Base-by-base conservation (phyloP, 495 filamentous ascomycete genomes). In the Oidiodendron maius region DNA sequence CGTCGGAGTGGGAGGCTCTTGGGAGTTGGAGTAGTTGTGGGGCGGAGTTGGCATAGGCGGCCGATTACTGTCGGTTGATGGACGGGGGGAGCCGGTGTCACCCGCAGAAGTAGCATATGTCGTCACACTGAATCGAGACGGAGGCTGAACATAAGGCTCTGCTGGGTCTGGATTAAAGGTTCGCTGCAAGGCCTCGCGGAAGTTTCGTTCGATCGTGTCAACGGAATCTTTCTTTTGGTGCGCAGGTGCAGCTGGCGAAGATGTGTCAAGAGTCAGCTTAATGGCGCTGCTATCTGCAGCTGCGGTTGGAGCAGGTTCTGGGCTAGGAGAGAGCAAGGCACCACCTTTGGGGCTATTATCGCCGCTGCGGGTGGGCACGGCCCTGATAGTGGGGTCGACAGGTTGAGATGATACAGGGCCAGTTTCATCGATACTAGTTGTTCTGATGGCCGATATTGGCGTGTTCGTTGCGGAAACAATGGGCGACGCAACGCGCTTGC, bases 101-200 rank as follows among this genome's bases (percentile, higher is more conserved):
- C 70, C 72, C 12, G 12, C 12, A 15, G 71, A 72, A 2, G 78
- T 71, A n/a, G 80, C 77, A 59, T 84, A 83, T 2, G 86, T 89
- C 13, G 84, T 84, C 39, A 81, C 67, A 62, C 82, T 89, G 68
- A 87, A 89, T 34, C 84, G 84, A 45, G 84, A 90, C 0, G 62
- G 59, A 6, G 80, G 83, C 41, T 83, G 71, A 13, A 64, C 57
- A 40, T 59, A 59, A 21, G 48, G 46, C 34, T 50, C 55, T 46
- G 41, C 53, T 47, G 25, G 48, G 11, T 46, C 39, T 48, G 22
- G 35, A 52, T 44, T 16, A 58, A 30, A 44, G 12, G 48, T 43
- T 23, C 55, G 55, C 23, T 57, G 52, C 15, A 62, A 46, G 22
- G 59, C 44, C 20, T 62, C 56, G 41, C 18, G 20, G 47, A 40